Conservation (phyloP, 768 basidiomycete genomes). For the Tulasnella sp. region DNA sequence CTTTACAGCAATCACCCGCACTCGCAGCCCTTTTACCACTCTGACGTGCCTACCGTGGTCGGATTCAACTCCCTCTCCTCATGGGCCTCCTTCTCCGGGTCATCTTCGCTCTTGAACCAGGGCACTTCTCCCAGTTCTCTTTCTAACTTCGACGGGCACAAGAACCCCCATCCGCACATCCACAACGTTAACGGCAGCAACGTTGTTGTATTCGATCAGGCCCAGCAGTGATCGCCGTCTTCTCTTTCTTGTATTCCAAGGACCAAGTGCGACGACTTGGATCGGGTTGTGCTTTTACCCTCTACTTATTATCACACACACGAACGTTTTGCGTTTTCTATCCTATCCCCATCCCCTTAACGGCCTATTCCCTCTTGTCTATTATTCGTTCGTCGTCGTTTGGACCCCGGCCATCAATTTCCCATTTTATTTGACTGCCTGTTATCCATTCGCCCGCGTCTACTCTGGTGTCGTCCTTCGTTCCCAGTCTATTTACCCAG, state of each 20-base stretch:
- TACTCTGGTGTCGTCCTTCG: background rate
- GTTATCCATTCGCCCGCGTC: background rate
- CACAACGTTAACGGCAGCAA: background rate
- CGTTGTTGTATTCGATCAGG: constrained; percentile 4
- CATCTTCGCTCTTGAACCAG: constrained; percentile 2
- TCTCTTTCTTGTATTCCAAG: background rate
- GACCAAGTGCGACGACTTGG: background rate
- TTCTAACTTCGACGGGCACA: constrained; percentile 11
- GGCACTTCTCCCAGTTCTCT: constrained; percentile 3
- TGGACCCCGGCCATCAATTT: constrained; percentile 5
- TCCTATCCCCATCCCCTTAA: background rate
- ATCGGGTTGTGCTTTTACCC: background rate
- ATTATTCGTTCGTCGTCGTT: constrained; percentile 13
- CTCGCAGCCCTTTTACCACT: background rate
- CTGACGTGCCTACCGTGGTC: constrained; percentile 7
- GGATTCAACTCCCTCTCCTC: constrained; percentile 12
- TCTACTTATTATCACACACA: background rate
- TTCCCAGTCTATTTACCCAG: background rate
- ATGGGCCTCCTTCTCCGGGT: constrained; percentile 6
- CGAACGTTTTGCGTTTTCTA: background rate
- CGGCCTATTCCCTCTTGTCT: constrained; percentile 2
- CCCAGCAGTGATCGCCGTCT: constrained; percentile 5
- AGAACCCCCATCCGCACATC: constrained; percentile 1
- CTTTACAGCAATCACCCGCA: background rate
- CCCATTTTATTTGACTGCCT: constrained; percentile 2